Evolutionary conservation across 306 rosid genomes (phyloP), one percentile per base, ranked within the genome.

Genomic region (Prunus padus): DNA sequence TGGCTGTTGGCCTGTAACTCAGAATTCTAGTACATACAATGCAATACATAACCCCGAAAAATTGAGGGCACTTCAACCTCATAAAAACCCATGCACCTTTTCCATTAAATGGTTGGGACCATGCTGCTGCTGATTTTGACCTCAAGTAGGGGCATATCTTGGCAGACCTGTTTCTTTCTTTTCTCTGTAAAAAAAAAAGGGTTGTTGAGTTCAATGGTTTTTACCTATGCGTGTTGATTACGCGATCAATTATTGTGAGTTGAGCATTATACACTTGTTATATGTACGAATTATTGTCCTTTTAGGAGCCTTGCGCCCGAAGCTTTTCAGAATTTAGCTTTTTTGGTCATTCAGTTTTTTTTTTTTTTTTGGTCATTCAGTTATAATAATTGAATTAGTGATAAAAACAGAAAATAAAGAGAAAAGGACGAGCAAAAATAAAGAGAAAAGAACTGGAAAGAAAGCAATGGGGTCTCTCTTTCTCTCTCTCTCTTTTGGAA

Each of bases 1-100:
- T 56, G 61, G 37, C 45, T 40, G 40, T 40, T 60, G 40, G 51
- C 74, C 33, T 72, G 37, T 51, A 56, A 23, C 76, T 56, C 50
- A 40, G 15, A 55, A 8, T 12, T 26, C 11, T 13, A 15, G 66
- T 18, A 14, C 40, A 37, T 37, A 37, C 9, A 37, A 7, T 37
- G 42, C 42, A 37, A 37, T 1, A 37, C 42, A 6, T 33, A 25
- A 13, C 26, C 51, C 25, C 19, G 6, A 51, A 70, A 51, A 62
- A 51, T 51, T 30, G 30, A 44, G 23, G 67, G 4, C 20, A 5
- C 52, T 20, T 20, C 55, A 26, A 40, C n/a, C 45, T 23, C 31
- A 26, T 5, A 13, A 65, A 37, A 64, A n/a, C 31, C 52, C 71
- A 20, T 20, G 3, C 12, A 8, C 11, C 11, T 69, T 16, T 2